A percentile compares a stretch with the other conserved stretches of the same genome.
These are phyloP conservation scores for Cyberlindnera sargentensis DNA, from an alignment of 805 yeast genomes.

Conservation along the genomic window DNA sequence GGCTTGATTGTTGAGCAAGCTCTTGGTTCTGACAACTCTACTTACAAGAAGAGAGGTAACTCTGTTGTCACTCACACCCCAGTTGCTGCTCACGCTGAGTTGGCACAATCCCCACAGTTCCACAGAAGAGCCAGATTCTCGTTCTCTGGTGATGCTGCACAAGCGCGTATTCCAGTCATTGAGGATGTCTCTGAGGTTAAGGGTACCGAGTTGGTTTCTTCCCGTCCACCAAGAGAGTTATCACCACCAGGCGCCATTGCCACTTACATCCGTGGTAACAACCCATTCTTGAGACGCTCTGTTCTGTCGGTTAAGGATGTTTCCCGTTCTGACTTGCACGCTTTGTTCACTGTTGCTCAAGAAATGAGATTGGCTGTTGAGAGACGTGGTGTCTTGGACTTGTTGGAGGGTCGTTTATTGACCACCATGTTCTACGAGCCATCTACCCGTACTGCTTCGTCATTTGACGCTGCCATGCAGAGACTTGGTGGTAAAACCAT, in stretches of 20 bases:
- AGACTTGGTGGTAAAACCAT: slow-evolving; percentile 97
- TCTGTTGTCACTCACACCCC: slow-evolving; percentile 21
- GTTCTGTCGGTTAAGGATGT: slow-evolving; percentile 85
- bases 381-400: slow-evolving; percentile 89
- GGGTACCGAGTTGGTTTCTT: slow-evolving; percentile 65
- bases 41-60: slow-evolving; percentile 23
- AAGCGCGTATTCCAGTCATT: slow-evolving; percentile 28
- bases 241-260: slow-evolving; percentile 75
- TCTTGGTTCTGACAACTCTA: slow-evolving; percentile 40
- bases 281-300: slow-evolving; percentile 85
- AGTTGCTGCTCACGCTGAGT: slow-evolving; percentile 20
- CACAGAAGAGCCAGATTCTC: slow-evolving; percentile 42
- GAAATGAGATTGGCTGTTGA: slow-evolving; percentile 96
- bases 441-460: slow-evolving; percentile 92
- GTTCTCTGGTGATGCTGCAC: slow-evolving; percentile 35
- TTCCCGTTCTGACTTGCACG: slow-evolving; percentile 82
- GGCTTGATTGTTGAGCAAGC: slow-evolving; percentile 53
- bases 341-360: slow-evolving; percentile 93
- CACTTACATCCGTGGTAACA: slow-evolving; percentile 70
- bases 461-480: slow-evolving; percentile 99
- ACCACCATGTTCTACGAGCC: slow-evolving; percentile 98
- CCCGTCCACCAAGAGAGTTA: slow-evolving; percentile 65
- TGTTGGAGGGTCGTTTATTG: slow-evolving; percentile 82
- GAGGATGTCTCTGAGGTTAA: slow-evolving; percentile 31
- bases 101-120: slow-evolving; percentile 31